Conservation (phyloP, 495 filamentous ascomycete genomes). For the Gamarada debralockiae region DNA sequence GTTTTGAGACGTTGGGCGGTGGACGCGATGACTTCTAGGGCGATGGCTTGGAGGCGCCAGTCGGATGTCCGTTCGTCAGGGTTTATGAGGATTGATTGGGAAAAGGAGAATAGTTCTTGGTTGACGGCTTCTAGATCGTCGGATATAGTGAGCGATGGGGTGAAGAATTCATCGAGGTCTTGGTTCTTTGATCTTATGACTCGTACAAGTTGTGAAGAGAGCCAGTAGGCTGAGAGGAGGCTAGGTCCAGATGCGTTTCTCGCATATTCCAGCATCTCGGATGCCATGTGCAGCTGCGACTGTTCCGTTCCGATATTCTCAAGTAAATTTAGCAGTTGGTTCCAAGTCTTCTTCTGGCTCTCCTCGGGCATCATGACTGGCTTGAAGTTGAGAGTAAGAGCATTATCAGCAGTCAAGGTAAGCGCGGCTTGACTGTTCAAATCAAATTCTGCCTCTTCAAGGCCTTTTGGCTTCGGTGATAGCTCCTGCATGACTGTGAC, state of each 20-base stretch:
- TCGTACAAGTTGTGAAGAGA: constrained; percentile 68
- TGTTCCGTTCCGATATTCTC: constrained; percentile 37
- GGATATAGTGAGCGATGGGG: constrained; percentile 40
- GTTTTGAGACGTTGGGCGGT: constrained; percentile 61
- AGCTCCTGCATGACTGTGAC: constrained; percentile 40
- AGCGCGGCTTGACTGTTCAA: constrained; percentile 20
- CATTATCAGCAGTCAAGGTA: constrained; percentile 22
- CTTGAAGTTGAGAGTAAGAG: constrained; percentile 42
- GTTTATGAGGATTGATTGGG: constrained; percentile 59
- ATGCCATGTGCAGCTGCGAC: constrained; percentile 44
- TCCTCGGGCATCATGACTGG: constrained; percentile 60
- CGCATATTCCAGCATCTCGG: constrained; percentile 55
- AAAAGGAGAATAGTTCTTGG: constrained; percentile 77
- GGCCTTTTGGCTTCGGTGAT: constrained; percentile 19
- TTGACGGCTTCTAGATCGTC: constrained; percentile 52
- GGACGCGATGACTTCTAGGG: constrained; percentile 70
- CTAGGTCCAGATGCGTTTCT: constrained; percentile 49
- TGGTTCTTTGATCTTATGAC: constrained; percentile 42
- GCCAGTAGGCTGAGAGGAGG: constrained; percentile 74
- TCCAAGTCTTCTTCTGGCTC: constrained; percentile 61
- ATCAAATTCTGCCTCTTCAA: constrained; percentile 20
- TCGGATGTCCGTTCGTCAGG: constrained; percentile 44
- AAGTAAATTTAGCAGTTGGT: constrained; percentile 43
- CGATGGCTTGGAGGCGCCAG: constrained; percentile 68
- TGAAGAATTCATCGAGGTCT: constrained; percentile 64